Evolutionary conservation across 768 basidiomycete species (phyloP), one percentile per base, ranked within the genome.

Genomic region (Russula sp.): DNA sequence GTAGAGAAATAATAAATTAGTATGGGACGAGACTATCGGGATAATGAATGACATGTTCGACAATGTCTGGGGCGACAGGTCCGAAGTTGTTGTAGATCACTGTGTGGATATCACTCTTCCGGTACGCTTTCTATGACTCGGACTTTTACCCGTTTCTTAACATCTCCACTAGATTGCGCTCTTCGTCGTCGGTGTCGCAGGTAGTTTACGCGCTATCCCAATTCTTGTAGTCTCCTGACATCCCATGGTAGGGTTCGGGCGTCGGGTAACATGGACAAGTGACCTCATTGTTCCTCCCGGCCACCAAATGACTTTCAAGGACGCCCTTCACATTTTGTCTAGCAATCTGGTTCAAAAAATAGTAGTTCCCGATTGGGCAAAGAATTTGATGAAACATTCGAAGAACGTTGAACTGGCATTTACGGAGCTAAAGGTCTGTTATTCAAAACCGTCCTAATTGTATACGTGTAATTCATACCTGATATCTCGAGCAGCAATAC

Each of bases 121-220:
- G 11, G 85, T 85, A 59, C 56, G 79, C 48, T n/a, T 5, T 22
- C 32, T 11, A 13, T 13, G 30, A 0, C 24, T n/a, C 20, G 14
- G 11, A 3, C 6, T 24, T n/a, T 32, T 46, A 52, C 36, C 40
- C 28, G 24, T 24, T 18, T 42, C 18, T 26, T 2, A 40, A 50
- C 24, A 14, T 36, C 36, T 56, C 13, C 20, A 46, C 10, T 26
- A 85, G 84, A 78, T 84, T 40, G 80, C 84, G 0, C 78, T 85
- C 2, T 80, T 82, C 57, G 79, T 84, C 36, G 83, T 86, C 59
- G 78, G 83, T 30, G 78, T 76, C 1, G 84, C 84, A 63, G 84
- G 65, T 67, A 34, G 20, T 28, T 44, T 44, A 34, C 40, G 22
- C 24, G 5, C 18, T 10, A 1, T 13, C 40, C n/a, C 28, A 42